Percentiles rank a stretch among this genome's conserved stretches.
Conservation (phyloP, 2,329 filamentous ascomycete genomes). For the Paraconiothyrium brasiliense region DNA sequence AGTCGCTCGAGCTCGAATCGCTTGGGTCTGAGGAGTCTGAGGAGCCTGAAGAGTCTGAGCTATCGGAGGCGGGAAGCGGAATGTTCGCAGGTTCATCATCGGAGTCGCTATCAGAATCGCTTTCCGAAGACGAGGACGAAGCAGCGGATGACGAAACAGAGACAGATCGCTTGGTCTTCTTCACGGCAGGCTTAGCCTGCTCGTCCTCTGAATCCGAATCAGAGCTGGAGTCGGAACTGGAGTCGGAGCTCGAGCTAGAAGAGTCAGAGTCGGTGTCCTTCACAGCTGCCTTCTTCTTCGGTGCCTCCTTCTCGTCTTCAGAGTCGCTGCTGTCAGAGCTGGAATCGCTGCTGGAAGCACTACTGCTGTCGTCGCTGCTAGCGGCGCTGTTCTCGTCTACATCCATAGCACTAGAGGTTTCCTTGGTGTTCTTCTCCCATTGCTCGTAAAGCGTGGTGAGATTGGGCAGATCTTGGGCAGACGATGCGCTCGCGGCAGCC, state of each 20-base stretch:
- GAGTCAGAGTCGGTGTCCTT: constrained; percentile 29
- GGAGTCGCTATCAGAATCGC: constrained; percentile 28
- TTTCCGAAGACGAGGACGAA: constrained; percentile 26
- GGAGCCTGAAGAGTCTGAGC: constrained; percentile 36
- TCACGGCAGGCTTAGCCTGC: constrained; percentile 23
- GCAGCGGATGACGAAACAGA: constrained; percentile 34
- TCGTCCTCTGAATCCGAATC: constrained; percentile 48
- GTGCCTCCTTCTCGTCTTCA: constrained; percentile 33
- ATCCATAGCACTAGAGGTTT: constrained; percentile 42
- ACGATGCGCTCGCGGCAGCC: constrained; percentile 14
- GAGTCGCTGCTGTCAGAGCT: constrained; percentile 40
- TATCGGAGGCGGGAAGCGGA: constrained; percentile 39
- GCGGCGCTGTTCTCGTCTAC: constrained; percentile 36
- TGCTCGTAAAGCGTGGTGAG: constrained; percentile 36
- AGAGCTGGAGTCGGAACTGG: constrained; percentile 46
- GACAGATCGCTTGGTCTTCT: constrained; percentile 29
- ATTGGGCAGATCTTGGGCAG: constrained; percentile 28
- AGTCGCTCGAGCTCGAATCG: constrained; percentile 36
- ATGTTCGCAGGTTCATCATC: constrained; percentile 37
- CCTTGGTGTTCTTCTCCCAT: constrained; percentile 38
- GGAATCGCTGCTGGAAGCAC: constrained; percentile 31
- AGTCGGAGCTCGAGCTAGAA: constrained; percentile 36
- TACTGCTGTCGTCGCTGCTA: constrained; percentile 36
- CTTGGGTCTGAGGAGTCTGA: constrained; percentile 36
- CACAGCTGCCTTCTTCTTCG: constrained; percentile 24